These are phyloP conservation scores for Aureococcus anophagefferens DNA, from an alignment of 108 stramenopile species.

Conservation along the genomic window DNA sequence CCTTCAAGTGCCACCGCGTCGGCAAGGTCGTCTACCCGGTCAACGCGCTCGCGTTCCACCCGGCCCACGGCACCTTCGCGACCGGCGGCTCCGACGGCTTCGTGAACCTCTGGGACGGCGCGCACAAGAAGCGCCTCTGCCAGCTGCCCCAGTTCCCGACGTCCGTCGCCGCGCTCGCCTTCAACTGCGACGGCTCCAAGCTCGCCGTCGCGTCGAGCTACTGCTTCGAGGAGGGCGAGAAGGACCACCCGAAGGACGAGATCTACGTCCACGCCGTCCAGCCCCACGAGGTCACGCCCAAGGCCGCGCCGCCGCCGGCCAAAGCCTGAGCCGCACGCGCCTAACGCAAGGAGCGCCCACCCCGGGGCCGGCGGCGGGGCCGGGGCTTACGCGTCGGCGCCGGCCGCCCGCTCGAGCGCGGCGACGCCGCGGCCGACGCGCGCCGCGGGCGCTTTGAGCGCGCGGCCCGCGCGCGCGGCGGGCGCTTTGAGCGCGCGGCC, in stretches of 20 bases:
- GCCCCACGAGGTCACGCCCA: conserved; percentile 44
- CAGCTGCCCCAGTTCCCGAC: conserved; percentile 58
- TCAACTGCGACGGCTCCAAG: conserved; percentile 57
- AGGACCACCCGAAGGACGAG: conserved; percentile 77
- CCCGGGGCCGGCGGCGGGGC: no score
- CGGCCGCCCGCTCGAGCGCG: no score
- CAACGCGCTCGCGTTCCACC: conserved; percentile 90
- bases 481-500: no score
- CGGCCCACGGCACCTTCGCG: conserved; percentile 67
- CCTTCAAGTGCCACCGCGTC: conserved; percentile 95
- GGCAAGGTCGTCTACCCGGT: conserved; percentile 86
- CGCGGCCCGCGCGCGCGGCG: no score
- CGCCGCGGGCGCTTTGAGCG: no score
- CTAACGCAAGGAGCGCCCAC: no score
- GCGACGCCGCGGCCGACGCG: no score
- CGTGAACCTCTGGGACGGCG: conserved; percentile 80
- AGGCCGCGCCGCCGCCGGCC: no score
- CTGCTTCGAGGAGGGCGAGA: conserved; percentile 95
- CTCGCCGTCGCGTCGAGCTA: conserved; percentile 85
- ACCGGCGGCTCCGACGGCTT: conserved; percentile 83
- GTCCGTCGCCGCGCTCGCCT: conserved; percentile 75
- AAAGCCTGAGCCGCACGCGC: no score
- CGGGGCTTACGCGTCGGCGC: no score
- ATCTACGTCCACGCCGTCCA: conserved; percentile 62
- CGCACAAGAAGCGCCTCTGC: conserved; percentile 67